Evolutionary conservation across 2,329 filamentous ascomycete species (phyloP).

Genomic region (Claviceps sp.): DNA sequence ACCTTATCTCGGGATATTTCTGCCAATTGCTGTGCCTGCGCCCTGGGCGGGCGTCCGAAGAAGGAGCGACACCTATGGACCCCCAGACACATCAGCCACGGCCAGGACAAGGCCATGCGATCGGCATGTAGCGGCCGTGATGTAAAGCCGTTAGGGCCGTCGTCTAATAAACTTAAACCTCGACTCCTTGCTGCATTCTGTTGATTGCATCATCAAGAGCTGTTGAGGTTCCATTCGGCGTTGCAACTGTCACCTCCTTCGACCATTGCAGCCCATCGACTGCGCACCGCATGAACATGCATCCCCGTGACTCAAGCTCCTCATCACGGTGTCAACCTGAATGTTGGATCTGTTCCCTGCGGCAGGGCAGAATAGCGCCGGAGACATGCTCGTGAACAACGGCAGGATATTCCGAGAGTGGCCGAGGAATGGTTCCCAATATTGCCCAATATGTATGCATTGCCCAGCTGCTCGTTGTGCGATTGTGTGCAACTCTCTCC

Average conservation of each 20-base stretch:
- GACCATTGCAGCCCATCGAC: background rate
- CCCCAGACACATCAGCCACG: background rate
- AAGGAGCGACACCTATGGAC: background rate
- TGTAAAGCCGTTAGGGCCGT: background rate
- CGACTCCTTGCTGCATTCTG: background rate
- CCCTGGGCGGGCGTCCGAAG: background rate
- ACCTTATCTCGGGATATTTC: slow-evolving; percentile 1
- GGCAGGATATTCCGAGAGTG: background rate
- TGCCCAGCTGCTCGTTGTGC: background rate
- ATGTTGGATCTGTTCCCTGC: background rate
- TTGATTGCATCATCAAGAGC: background rate
- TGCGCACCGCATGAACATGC: background rate
- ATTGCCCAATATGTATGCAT: background rate
- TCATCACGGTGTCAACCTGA: background rate
- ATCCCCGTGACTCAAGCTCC: background rate
- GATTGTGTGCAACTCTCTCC: background rate
- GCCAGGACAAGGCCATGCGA: background rate
- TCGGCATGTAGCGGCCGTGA: background rate
- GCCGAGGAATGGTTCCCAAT: background rate
- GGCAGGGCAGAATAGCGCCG: background rate
- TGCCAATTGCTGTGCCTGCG: background rate
- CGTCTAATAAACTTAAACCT: background rate
- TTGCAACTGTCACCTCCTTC: background rate
- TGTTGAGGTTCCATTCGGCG: background rate
- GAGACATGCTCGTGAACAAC: background rate